Evolutionary conservation across 768 basidiomycete genomes (phyloP).

Genomic region (Lactarius quietus): DNA sequence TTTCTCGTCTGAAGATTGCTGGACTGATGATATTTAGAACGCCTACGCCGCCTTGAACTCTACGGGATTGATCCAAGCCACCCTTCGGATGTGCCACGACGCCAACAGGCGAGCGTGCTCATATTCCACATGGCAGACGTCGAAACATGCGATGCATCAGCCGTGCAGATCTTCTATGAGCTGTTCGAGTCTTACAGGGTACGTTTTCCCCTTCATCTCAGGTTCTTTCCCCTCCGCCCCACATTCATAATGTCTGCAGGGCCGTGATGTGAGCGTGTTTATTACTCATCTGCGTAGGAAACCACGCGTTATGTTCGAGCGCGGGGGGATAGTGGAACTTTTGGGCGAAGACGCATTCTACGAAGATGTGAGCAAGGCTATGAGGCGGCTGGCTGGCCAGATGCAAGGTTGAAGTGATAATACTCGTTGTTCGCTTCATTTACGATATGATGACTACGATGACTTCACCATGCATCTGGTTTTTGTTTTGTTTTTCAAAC

Average conservation of each 20-base stretch:
- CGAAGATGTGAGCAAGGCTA: slow-evolving; percentile 43
- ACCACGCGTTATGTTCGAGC: slow-evolving; percentile 40
- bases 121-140: slow-evolving; percentile 96
- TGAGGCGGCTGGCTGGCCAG: slow-evolving; percentile 36
- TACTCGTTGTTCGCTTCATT: background rate
- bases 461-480: background rate
- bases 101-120: slow-evolving; percentile 68
- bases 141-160: slow-evolving; percentile 89
- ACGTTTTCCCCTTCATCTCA: slow-evolving; percentile 10
- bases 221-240: background rate
- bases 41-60: slow-evolving; percentile 78
- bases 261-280: slow-evolving; percentile 43
- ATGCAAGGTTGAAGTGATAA: background rate
- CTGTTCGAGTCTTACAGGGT: slow-evolving; percentile 76
- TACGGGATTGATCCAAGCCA: slow-evolving; percentile 80
- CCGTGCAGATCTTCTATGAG: slow-evolving; percentile 81
- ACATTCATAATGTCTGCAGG: slow-evolving; percentile 31
- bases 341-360: slow-evolving; percentile 45
- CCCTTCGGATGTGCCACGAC: slow-evolving; percentile 82
- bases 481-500: background rate
- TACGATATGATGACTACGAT: background rate
- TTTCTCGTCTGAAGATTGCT: background rate
- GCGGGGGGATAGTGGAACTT: slow-evolving; percentile 42
- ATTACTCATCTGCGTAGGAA: slow-evolving; percentile 43
- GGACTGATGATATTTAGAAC: slow-evolving; percentile 44